Base-by-base conservation (phyloP, 768 basidiomycete species). In the Hericium erinaceus region DNA sequence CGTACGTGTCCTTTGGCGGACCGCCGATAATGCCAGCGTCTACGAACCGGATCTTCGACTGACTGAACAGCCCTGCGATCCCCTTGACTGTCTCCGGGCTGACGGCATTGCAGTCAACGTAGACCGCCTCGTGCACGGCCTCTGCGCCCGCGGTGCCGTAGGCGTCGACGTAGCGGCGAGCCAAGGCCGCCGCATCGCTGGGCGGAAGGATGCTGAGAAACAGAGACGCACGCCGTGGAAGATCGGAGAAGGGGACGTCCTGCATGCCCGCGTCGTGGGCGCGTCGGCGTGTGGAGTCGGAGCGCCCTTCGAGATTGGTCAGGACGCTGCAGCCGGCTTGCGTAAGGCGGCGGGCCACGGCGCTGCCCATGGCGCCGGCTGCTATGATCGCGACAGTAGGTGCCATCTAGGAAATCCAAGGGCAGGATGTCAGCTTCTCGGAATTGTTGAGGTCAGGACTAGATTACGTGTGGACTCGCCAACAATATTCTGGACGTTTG, bases 171-270 rank as follows among this genome's bases (percentile, higher is more conserved):
- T 75, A 72, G 48, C 65, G 69, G 61, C 74, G 66, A 1, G 80
- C 78, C 58, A 81, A 71, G 13, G 73, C 66, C 52, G 59, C 63
- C 2, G 80, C 78, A n/a, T 78, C 76, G 59, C 75, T 75, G 11
- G 82, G 84, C 2, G 81, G 83, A 5, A 85, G 67, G 58, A 84
- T 80, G 61, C 81, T 82, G 24, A 85, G 64, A 33, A 85, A 69
- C 69, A 80, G 78, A 39, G 72, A 63, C 10, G 77, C 71, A 7
- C 68, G 71, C 16, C 64, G 44, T 16, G 66, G 61, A 39, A 80
- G 72, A 4, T 77, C 73, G 1, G 58, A 40, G 60, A 77, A 66
- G 18, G 75, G 56, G 1, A 72, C 68, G 61, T 77, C 70, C 5
- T 72, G 58, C 78, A 82, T 78, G 16, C 81, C 81, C 11, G 78